Conservation (phyloP, 306 rosid genomes). For the Notholithocarpus densiflorus region DNA sequence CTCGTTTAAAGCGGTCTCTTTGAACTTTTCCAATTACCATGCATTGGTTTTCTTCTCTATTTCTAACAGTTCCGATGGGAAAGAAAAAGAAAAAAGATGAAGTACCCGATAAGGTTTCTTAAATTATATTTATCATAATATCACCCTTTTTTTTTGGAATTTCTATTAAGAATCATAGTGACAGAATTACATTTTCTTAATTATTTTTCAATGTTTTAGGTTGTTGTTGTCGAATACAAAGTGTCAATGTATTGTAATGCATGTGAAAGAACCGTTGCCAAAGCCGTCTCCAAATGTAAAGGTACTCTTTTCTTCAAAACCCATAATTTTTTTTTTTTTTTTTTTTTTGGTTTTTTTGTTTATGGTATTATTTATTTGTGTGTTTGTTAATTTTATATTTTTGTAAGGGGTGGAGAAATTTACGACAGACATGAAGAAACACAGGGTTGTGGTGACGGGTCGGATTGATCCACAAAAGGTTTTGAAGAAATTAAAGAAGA, state of each 20-base stretch:
- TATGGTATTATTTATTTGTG: neutral
- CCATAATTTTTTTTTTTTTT: no score
- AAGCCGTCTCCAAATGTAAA: constrained; percentile 62
- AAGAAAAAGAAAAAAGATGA: constrained; percentile 39
- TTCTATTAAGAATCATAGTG: neutral
- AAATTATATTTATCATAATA: neutral
- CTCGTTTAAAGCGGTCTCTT: neutral
- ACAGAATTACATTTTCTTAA: neutral
- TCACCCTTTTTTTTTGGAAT: no score
- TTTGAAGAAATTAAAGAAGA: constrained; percentile 65
- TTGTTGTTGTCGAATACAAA: constrained; percentile 41
- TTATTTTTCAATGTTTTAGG: constrained; percentile 12
- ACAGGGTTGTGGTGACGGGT: constrained; percentile 62
- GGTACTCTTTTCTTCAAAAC: constrained; percentile 26
- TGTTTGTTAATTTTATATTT: neutral
- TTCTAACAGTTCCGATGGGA: constrained; percentile 36
- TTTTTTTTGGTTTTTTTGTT: neutral
- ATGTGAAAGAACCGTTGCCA: constrained; percentile 70
- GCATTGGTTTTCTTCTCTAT: neutral
- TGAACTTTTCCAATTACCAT: neutral
- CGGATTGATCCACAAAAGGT: constrained; percentile 54
- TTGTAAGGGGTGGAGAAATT: constrained; percentile 68
- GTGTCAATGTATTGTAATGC: constrained; percentile 79
- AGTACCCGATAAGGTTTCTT: constrained; percentile 25
- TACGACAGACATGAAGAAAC: constrained; percentile 55